phyloP scores from a whole-genome alignment of 192 early-diverging fungal genomes.

The Glomus cerebriforme region DNA sequence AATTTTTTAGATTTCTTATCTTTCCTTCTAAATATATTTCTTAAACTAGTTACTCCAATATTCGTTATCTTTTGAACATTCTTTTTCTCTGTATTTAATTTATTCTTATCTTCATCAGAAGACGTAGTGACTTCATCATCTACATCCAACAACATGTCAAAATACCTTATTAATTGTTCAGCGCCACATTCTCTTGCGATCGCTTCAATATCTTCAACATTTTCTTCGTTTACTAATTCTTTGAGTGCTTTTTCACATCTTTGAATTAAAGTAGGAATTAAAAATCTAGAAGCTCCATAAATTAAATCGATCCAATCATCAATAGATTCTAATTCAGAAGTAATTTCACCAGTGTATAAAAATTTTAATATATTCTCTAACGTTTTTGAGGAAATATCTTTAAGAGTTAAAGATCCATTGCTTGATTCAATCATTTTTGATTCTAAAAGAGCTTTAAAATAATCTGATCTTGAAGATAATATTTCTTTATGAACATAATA shows the following conservation, averaged over 20 bases:
- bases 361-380: background rate
- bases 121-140: background rate
- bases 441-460: background rate
- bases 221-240: background rate
- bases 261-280: background rate
- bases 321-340: background rate
- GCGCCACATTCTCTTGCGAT: background rate
- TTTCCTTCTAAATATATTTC: background rate
- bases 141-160: background rate
- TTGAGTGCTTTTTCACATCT: background rate
- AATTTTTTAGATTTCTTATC: background rate
- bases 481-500: background rate
- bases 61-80: background rate
- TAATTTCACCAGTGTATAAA: slow-evolving; percentile 1
- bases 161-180: background rate
- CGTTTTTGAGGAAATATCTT: background rate
- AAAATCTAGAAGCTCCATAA: background rate
- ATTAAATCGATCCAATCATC: background rate
- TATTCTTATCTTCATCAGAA: background rate
- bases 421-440: slow-evolving; percentile 16
- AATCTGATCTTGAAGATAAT: slow-evolving; percentile 1
- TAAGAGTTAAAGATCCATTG: background rate
- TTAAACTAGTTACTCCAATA: background rate
- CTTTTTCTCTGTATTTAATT: background rate
- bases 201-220: background rate